Base-by-base conservation (phyloP, 106 monocot species). In the Dendrobium nobile region DNA sequence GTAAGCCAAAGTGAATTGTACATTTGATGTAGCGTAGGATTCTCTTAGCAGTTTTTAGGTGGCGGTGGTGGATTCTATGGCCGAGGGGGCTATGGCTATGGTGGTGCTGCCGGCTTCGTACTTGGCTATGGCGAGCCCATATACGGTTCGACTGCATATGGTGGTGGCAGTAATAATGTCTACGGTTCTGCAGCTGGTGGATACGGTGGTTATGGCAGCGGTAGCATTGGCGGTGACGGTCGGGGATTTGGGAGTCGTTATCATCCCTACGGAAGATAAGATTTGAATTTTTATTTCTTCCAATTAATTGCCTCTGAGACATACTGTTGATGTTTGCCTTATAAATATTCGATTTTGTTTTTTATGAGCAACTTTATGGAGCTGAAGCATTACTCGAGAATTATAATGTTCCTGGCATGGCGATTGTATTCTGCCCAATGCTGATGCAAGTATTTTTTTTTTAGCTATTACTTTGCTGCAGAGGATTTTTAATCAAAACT, bases 241-340 rank as follows among this genome's bases (percentile, higher is more conserved):
- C 73, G 10, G 10, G 82, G 88, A 78, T 88, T 88, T 78, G 92
- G 92, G 10, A 84, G 73, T 74, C 81, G 91, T 18, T 93, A 91
- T 75, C 87, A 93, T 54, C 93, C 93, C 9, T 93, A 93, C 80
- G 91, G 91, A 56, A 89, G 91, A 89, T 93, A 54, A 47, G 68
- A 70, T 55, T 77, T 77, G 7, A 44, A 44, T 44, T 44, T 44
- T 5, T 44, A 48, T 48, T 56, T 19, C 56, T 56, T 56, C 15
- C 16, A 51, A 51, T 51, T 13, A 51, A 51, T 51, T 51, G 16
- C 2, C 15, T 51, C 1, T 51, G 51, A 51, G 51, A 51, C 13
- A 13, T 51, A 2, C 15, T 51, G 16, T 11, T 51, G 3, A 13
- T 47, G 47, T 11, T 47, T 51, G 13, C 13, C 51, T 51, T 51